Conservation (phyloP, 208 protist genomes). For the Herpetomonas tarakana region DNA sequence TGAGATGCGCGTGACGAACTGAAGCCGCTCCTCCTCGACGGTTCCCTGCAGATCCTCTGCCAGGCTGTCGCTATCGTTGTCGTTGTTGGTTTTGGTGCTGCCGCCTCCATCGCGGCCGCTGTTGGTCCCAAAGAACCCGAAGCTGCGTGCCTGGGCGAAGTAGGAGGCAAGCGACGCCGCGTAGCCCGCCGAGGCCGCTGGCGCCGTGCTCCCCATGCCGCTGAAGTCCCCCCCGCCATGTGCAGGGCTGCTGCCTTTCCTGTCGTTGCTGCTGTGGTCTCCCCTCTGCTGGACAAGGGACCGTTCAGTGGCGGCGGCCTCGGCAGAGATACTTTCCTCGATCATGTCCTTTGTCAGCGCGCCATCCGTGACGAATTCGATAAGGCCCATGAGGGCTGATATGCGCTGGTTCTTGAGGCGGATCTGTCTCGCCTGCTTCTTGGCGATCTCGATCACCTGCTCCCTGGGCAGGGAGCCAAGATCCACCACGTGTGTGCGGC, state of each 20-base stretch:
- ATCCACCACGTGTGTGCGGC: conserved; percentile 51
- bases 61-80: no score
- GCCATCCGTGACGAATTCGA: conserved; percentile 33
- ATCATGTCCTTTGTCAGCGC: conserved; percentile 6
- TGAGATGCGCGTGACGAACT: conserved; percentile 25
- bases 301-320: no score
- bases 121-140: no score
- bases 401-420: conserved; percentile 57
- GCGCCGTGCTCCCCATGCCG: conserved; percentile 6
- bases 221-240: conserved; percentile 1
- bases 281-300: no score
- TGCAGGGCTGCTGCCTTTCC: no score
- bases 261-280: background rate
- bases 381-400: conserved; percentile 31
- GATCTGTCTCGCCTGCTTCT: conserved; percentile 47
- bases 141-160: no score
- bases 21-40: conserved; percentile 30
- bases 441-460: conserved; percentile 58
- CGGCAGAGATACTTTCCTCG: background rate
- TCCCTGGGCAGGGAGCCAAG: conserved; percentile 44
- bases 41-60: conserved; percentile 17
- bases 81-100: no score
- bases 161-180: no score
- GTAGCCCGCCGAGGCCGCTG: no score
- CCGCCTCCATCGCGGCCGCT: no score